Evolutionary conservation across 1,139 yeast genomes (phyloP), one percentile per base, ranked within the genome.

Genomic region (Starmera stellimalicola): DNA sequence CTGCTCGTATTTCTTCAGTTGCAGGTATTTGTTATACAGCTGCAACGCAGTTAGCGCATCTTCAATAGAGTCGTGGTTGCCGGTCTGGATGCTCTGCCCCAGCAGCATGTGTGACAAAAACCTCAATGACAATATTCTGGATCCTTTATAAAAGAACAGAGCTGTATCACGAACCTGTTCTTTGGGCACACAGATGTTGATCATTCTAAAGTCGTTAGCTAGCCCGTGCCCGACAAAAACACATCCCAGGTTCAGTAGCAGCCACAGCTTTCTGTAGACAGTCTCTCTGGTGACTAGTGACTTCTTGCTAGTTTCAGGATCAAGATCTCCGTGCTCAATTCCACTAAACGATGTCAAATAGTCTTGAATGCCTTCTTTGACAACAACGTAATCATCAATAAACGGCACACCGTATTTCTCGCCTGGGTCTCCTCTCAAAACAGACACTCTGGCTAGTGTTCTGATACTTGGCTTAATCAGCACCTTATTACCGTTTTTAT

Each of bases 31-130:
- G 44, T 75, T 73, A 59, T 83, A 93, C 29, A 93, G 62, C 33
- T 73, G 58, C 44, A 93, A 66, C 0, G 99, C 98, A 10, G 93
- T 80, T 37, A 70, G 63, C 0, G 99, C 97, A 61, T 93, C 99
- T 52, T 93, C 98, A 30, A 91, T 85, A 1, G 97, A 88, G 54
- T 93, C 97, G 55, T 93, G 99, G 52, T 88, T 88, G 2, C 94
- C 95, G 3, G 76, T 77, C 55, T 93, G 98, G 16, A 93, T 95
- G 33, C 76, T 70, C 41, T 76, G 78, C 27, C 71, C 72, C 37
- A 91, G 63, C 33, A 91, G 64, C 20, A 76, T 76, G 67, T 85
- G 88, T 5, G 95, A 88, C 50, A 93, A 63, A 51, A 85, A 93
- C 51, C 91, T 81, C 45, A 93, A 68, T n/a, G 95, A 84, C 26